Percentiles rank a stretch among this genome's conserved stretches.
Conservation (phyloP, 352 stramenopile genomes). For the Pythium aquatile region DNA sequence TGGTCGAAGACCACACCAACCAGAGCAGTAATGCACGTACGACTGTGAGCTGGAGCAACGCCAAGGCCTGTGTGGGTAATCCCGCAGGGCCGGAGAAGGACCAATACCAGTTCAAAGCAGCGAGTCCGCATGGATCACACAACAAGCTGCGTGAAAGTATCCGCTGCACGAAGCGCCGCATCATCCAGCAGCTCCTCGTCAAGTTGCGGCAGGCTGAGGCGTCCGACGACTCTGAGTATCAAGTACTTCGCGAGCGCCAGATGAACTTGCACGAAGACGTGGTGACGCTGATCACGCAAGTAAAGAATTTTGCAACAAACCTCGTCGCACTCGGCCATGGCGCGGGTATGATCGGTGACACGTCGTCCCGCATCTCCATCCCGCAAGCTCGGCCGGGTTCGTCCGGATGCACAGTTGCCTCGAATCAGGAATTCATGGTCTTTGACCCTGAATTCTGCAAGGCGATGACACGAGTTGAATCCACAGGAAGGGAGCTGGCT, state of each 20-base stretch:
- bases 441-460: slow-evolving; percentile 28
- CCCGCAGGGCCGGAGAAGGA: slow-evolving; percentile 14
- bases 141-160: slow-evolving; percentile 35
- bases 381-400: slow-evolving; percentile 9
- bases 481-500: slow-evolving; percentile 25
- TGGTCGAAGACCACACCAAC: slow-evolving; percentile 18
- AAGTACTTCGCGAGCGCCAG: slow-evolving; percentile 31
- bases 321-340: slow-evolving; percentile 37
- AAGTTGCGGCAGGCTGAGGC: slow-evolving; percentile 41
- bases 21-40: slow-evolving; percentile 15
- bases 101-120: slow-evolving; percentile 23
- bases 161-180: slow-evolving; percentile 39
- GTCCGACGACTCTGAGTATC: slow-evolving; percentile 43
- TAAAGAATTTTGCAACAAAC: slow-evolving; percentile 46
- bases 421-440: slow-evolving; percentile 17
- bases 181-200: slow-evolving; percentile 47
- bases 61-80: slow-evolving; percentile 11
- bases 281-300: slow-evolving; percentile 28
- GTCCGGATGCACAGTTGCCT: background rate
- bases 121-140: slow-evolving; percentile 6
- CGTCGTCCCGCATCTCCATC: slow-evolving; percentile 25
- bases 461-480: slow-evolving; percentile 29
- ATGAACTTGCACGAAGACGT: slow-evolving; percentile 34
- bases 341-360: slow-evolving; percentile 32
- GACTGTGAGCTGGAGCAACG: slow-evolving; percentile 27